Conservation (phyloP, 148 eudicot species). For the Silene conica region DNA sequence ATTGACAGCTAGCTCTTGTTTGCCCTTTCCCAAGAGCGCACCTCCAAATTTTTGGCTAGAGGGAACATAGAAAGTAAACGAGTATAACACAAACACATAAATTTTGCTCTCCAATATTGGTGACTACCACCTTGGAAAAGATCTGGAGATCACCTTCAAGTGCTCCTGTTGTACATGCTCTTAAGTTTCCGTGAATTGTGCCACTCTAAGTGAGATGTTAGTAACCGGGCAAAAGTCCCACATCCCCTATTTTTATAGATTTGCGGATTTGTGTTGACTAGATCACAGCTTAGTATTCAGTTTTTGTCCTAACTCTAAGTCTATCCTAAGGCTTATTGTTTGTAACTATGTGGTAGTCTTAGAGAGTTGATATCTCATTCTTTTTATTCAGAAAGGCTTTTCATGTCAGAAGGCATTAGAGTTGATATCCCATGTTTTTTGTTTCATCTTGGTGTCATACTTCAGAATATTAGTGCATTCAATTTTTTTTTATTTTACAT, state of each 20-base stretch:
- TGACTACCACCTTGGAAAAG: too few relatives aligned
- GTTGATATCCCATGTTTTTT: not conserved
- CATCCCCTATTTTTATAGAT: not conserved
- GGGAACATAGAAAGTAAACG: too few relatives aligned
- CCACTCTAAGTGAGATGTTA: not conserved
- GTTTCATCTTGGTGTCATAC: not conserved
- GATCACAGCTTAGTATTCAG: not conserved
- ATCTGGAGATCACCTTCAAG: too few relatives aligned
- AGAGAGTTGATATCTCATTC: not conserved
- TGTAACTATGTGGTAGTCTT: not conserved
- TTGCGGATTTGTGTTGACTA: not conserved
- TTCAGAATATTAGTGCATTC: conserved; percentile 3
- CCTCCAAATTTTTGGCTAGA: too few relatives aligned
- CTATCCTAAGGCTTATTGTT: not conserved
- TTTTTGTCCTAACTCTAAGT: not conserved
- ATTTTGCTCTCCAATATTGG: too few relatives aligned
- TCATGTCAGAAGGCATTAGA: not conserved
- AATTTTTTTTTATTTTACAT: not conserved
- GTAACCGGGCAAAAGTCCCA: not conserved
- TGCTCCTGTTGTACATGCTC: not conserved
- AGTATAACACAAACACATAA: too few relatives aligned
- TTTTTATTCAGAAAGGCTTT: not conserved
- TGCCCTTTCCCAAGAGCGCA: too few relatives aligned
- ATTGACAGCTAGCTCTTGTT: too few relatives aligned
- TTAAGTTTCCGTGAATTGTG: not conserved